Base-by-base conservation (phyloP, 2,329 filamentous ascomycete species). In the Venturia effusa region DNA sequence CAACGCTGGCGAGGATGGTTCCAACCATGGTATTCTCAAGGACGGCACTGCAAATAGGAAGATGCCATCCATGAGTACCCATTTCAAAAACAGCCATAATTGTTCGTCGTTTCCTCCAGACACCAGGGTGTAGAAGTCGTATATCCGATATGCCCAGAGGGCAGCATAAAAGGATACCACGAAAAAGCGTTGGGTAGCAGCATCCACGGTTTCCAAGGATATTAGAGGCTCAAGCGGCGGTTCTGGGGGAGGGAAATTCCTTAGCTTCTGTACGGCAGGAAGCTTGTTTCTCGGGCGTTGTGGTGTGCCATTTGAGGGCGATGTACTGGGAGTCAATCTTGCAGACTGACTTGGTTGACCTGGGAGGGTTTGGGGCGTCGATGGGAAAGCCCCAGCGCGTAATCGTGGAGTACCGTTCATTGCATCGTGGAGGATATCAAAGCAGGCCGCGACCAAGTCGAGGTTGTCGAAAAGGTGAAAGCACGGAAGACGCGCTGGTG, bases 21-120 rank as follows among this genome's bases (percentile, higher is more conserved):
- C 92, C 65, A 99, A 81, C 95, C 94, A 99, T 65, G 94, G 94
- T 82, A 99, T 96, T 73, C 90, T 86, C 70, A 99, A 76, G 68
- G 89, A 84, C 22, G 95, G 93, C 63, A 99, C 78, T 8, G 89
- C 89, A 74, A 95, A 96, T 67, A 97, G 80, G 74, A 92, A 97
- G 30, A 88, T 76, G 66, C 89, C 88, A 77, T 99, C 94, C 67
- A 99, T 84, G 65, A 86, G 81, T 67, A 90, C 84, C 94, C 94
- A 99, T 83, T 97, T 99, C 71, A 96, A 78, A 72, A 97, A 97
- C 60, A 93, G 82, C 83, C 86, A 89, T 66, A 94, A 87, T n/a
- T 92, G 96, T 70, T 91, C 88, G 65, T 89, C 84, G 67, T 95
- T 90, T 67, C 93, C 89, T 17, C 51, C 41, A 13, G 92, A 87